Base-by-base conservation (phyloP, 2,329 filamentous ascomycete species). In the Macrophomina phaseolina region DNA sequence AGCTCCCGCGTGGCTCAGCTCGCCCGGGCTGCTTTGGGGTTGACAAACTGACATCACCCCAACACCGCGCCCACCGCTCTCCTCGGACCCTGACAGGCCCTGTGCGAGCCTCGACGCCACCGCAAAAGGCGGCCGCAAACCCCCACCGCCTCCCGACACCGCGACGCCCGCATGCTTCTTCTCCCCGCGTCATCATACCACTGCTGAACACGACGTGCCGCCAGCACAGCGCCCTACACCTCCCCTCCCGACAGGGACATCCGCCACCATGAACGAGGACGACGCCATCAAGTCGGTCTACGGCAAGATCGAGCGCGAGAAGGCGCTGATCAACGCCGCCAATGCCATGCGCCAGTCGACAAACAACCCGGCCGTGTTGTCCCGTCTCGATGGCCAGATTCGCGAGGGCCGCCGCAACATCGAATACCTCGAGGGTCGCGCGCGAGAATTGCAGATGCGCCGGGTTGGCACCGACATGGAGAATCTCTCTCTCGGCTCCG, bases 291-390 rank as follows among this genome's bases (percentile, higher is more conserved):
- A 89, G 81, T 91, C 93, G 80, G 93, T 99, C 82, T 89, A 91
- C 83, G 91, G 90, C 84, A 98, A 99, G 90, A 98, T 99, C 81
- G 93, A 97, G 85, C 90, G 94, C 79, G 95, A 99, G 82, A 94
- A 94, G 85, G 91, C 91, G 75, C 89, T 98, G 76, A 95, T 99
- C 85, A 91, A 91, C 80, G 94, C 93, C 75, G 94, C 94, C 73
- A 95, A 92, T 81, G 89, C 91, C 74, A 97, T 99, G 94, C 91
- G 93, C 81, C 91, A 94, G 81, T 94, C 95, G 80, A 97, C 94
- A 73, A 92, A 93, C 83, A 99, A 99, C 81, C 91, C 94, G 73
- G 87, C 89, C 69, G 94, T 98, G 71, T 91, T 93, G 76, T 94
- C 94, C 73, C 89, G 93, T 76, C 89, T 97, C 79, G 94, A 98